Evolutionary conservation across 495 filamentous ascomycete genomes (phyloP).

Genomic region (Neurospora tetraspora): DNA sequence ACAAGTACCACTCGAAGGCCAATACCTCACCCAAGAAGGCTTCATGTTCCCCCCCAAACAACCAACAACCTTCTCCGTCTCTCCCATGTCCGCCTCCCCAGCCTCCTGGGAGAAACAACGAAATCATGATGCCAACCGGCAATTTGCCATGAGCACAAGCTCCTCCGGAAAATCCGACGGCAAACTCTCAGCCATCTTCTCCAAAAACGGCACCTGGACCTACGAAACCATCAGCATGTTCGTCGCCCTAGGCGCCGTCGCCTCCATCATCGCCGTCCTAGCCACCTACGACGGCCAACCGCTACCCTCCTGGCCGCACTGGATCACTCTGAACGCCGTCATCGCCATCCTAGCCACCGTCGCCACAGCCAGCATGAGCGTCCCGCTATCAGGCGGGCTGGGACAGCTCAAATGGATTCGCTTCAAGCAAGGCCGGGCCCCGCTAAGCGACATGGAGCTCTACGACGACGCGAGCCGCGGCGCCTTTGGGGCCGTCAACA

Average conservation of each 20-base stretch:
- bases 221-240: slow-evolving; percentile 12
- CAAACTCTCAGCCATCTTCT: not conserved
- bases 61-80: not conserved
- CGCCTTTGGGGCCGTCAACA: slow-evolving; percentile 24
- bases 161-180: not conserved
- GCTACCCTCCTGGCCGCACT: slow-evolving; percentile 35
- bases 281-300: slow-evolving; percentile 28
- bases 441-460: slow-evolving; percentile 32
- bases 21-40: not conserved
- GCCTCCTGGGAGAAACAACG: not conserved
- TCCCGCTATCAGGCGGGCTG: slow-evolving; percentile 29
- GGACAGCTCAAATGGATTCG: slow-evolving; percentile 41
- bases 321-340: slow-evolving; percentile 8
- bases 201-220: slow-evolving; percentile 10
- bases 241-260: slow-evolving; percentile 9
- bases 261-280: slow-evolving; percentile 29
- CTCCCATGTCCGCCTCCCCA: not conserved
- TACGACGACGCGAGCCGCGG: slow-evolving; percentile 39
- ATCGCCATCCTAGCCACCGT: slow-evolving; percentile 8
- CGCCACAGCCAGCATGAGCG: slow-evolving; percentile 23
- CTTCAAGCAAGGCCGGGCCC: slow-evolving; percentile 28
- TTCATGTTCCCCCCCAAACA: not conserved
- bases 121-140: not conserved
- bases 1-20: not conserved
- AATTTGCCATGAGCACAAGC: not conserved